phyloP scores from a whole-genome alignment of 768 basidiomycete genomes.

The Lentinula raphanica region DNA sequence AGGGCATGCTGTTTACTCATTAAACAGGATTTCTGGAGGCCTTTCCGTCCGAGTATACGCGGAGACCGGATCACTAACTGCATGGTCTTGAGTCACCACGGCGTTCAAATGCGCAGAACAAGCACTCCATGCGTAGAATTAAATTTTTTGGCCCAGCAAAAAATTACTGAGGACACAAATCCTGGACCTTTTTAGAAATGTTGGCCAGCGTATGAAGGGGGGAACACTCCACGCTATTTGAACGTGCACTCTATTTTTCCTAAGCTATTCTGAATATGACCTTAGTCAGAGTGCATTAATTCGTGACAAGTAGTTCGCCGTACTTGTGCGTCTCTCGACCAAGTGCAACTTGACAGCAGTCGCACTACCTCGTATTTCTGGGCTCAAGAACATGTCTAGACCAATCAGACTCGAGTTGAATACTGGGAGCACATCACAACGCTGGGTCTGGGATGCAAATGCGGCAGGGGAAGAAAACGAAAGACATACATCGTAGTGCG shows the following conservation, averaged over 20 bases:
- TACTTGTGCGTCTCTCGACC: neutral
- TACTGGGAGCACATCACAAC: neutral
- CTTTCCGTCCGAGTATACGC: neutral
- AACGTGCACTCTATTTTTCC: neutral
- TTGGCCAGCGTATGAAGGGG: neutral
- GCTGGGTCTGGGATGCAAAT: too few relatives aligned
- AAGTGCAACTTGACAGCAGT: neutral
- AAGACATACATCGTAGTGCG: neutral
- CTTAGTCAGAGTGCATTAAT: neutral
- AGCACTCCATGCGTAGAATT: too few relatives aligned
- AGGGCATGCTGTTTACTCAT: neutral
- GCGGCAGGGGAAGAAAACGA: neutral
- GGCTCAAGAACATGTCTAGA: neutral
- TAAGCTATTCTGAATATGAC: neutral
- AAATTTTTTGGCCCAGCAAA: neutral
- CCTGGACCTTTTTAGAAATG: neutral
- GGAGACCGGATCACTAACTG: neutral
- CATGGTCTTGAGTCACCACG: neutral
- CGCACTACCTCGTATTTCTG: neutral
- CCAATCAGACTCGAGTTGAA: neutral
- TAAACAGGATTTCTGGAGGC: neutral
- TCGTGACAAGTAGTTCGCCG: neutral
- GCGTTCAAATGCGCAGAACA: neutral
- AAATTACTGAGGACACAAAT: neutral
- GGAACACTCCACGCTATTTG: neutral